Conservation (phyloP, 1,284 basidiomycete genomes). For the Inonotus obliquus region DNA sequence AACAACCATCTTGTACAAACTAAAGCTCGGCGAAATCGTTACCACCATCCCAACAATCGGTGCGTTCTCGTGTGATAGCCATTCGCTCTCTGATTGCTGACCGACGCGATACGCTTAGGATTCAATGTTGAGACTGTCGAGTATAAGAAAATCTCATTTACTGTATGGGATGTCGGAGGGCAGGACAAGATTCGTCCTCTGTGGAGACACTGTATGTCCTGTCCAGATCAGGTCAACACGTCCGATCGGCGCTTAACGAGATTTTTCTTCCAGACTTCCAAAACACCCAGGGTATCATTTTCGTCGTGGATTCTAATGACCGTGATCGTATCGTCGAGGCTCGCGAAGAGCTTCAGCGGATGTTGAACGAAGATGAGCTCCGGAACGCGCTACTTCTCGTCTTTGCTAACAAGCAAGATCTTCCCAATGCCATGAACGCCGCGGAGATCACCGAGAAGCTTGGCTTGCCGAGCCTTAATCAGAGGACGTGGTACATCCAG, state of each 20-base stretch:
- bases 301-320: conserved; percentile 99
- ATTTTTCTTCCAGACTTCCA: conserved; percentile 83
- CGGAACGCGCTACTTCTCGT: conserved; percentile 98
- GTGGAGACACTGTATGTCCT: conserved; percentile 91
- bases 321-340: conserved; percentile 99
- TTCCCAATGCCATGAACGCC: conserved; percentile 99
- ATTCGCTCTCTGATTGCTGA: background rate
- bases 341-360: conserved; percentile 98
- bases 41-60: conserved; percentile 99
- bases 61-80: conserved; percentile 39
- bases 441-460: conserved; percentile 99
- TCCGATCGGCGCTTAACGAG: conserved; percentile 16
- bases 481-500: conserved; percentile 99
- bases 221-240: conserved; percentile 18
- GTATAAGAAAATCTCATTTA: conserved; percentile 91
- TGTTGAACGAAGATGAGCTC: conserved; percentile 99
- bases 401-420: conserved; percentile 99
- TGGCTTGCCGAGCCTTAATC: conserved; percentile 93
- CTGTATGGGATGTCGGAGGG: conserved; percentile 88
- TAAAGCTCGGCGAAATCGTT: conserved; percentile 98
- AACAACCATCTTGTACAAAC: conserved; percentile 98
- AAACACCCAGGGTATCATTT: conserved; percentile 99
- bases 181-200: conserved; percentile 86
- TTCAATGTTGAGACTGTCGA: conserved; percentile 98
- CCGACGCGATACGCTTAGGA: conserved; percentile 43